Base-by-base conservation (phyloP, 1,139 yeast genomes). In the Arxiozyma bovina region DNA sequence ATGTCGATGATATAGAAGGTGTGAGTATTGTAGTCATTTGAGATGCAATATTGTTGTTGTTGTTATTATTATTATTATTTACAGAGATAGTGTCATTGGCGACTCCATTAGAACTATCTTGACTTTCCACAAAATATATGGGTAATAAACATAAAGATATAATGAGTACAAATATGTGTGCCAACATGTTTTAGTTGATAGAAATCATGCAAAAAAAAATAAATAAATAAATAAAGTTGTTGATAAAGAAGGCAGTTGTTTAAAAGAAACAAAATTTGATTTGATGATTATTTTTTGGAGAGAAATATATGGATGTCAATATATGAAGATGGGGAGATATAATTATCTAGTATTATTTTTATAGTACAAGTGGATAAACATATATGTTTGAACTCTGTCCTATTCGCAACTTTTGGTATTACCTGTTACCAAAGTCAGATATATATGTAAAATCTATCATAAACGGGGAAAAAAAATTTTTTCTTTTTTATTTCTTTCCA, bases 1-100 rank as follows among this genome's bases (percentile, higher is more conserved):
- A 17, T 2, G 53, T 43, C 1, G 63, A 60, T 30, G 53, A 63
- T 15, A 53, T 58, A 1, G 60, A 62, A 50, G 64, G 58, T n/a
- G 60, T 56, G 1, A n/a, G 22, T 9, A 12, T 15, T 15, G 40
- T 34, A 34, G 40, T 15, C 17, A 12, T 4, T 3, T 34, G 40
- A 34, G 40, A 15, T 34, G 6, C 17, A 34, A 34, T 15, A 34
- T 34, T 34, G 40, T 34, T 27, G 30, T 27, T 11, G n/a, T 34
- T 34, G 12, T 34, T 6, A 34, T 34, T 34, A 34, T 34, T 34
- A 34, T 34, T 6, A 34, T 34, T 34, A 34, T 34, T 34, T 15
- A 12, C 12, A 34, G 40, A 15, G 4, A 34, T n/a, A 12, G 40
- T 34, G 11, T 34, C 40, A 34, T 34, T 34, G 4, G 40, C n/a